Conservation (phyloP, 1,284 basidiomycete species). For the Naganishia sp. region DNA sequence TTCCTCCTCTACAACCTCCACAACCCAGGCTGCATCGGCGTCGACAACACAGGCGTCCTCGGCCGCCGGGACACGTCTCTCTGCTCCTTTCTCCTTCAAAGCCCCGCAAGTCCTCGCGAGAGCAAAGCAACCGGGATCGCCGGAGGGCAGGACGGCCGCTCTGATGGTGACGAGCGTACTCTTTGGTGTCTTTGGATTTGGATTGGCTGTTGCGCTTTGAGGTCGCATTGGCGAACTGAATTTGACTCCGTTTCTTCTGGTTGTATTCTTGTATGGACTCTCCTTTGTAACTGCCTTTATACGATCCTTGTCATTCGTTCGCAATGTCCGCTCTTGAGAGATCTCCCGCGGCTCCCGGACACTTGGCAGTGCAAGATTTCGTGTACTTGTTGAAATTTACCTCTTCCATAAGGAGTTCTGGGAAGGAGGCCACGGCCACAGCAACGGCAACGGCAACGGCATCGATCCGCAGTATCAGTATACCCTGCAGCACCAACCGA, state of each 20-base stretch:
- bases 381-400: no score
- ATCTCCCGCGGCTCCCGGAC: no score
- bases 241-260: not conserved
- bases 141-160: conserved; percentile 12
- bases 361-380: no score
- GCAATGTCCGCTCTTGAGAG: no score
- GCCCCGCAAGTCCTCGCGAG: conserved; percentile 5
- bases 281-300: no score
- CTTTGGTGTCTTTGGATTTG: conserved; percentile 24
- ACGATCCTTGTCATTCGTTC: no score
- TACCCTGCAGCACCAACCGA: no score
- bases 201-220: conserved; percentile 20
- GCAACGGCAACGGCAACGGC: no score
- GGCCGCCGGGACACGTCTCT: conserved; percentile 10
- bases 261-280: conserved; percentile 5
- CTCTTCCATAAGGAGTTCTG: no score
- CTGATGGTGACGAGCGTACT: conserved; percentile 23
- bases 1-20: not conserved
- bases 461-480: no score
- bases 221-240: not conserved
- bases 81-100: conserved; percentile 12
- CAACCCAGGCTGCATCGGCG: not conserved
- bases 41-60: conserved; percentile 10
- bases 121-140: conserved; percentile 8
- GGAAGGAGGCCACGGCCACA: no score